These are phyloP conservation scores for Xerocomellus intermedius DNA, from an alignment of 768 basidiomycete species.

Conservation along the genomic window DNA sequence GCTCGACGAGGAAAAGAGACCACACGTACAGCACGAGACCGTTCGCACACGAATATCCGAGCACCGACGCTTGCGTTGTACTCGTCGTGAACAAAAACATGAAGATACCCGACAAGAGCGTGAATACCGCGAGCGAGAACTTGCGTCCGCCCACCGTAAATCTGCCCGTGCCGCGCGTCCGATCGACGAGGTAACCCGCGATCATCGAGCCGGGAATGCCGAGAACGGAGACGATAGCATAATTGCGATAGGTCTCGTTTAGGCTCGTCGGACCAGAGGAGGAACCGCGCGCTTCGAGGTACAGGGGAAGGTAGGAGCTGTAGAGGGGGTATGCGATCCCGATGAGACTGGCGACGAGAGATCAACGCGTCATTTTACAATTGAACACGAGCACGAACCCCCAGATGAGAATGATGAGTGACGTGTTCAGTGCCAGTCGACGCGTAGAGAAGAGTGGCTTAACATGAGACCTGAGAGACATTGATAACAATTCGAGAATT, in stretches of 20 bases:
- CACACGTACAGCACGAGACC: constrained; percentile 40
- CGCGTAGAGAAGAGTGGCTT: constrained; percentile 47
- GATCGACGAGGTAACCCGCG: constrained; percentile 45
- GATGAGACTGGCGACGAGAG: constrained; percentile 34
- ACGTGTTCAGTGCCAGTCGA: constrained; percentile 45
- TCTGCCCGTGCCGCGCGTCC: constrained; percentile 32
- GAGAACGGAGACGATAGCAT: constrained; percentile 46
- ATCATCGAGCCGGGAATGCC: constrained; percentile 49
- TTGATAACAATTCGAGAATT: neutral
- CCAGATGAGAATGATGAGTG: constrained; percentile 51
- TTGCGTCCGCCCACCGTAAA: constrained; percentile 46
- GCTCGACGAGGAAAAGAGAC: neutral
- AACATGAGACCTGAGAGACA: constrained; percentile 40
- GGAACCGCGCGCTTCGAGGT: constrained; percentile 38
- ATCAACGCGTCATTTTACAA: neutral
- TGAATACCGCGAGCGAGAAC: constrained; percentile 45
- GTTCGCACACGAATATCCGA: constrained; percentile 47
- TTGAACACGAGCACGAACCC: constrained; percentile 32
- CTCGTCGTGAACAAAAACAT: constrained; percentile 54
- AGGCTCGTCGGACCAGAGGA: constrained; percentile 23
- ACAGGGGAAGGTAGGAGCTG: constrained; percentile 50
- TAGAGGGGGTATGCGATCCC: constrained; percentile 56
- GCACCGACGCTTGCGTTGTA: constrained; percentile 36
- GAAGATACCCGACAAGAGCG: constrained; percentile 45
- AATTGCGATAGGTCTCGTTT: constrained; percentile 44